Evolutionary conservation across 2,329 filamentous ascomycete genomes (phyloP).

Genomic region (Colletotrichum limetticola): DNA sequence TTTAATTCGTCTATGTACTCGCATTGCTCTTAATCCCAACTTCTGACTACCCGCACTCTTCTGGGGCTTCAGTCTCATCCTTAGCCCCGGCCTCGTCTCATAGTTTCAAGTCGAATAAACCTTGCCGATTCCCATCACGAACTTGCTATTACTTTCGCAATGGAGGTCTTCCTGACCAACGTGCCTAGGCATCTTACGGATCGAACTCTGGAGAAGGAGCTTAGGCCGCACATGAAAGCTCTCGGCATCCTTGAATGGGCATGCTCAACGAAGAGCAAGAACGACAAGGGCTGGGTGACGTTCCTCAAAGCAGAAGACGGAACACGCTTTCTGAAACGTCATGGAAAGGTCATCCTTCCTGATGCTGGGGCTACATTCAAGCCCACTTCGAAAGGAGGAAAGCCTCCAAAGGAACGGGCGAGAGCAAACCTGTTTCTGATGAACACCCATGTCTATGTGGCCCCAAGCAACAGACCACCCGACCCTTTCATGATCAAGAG

Average conservation of each 20-base stretch:
- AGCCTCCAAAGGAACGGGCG: constrained; percentile 37
- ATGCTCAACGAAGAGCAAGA: constrained; percentile 53
- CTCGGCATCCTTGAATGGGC: constrained; percentile 55
- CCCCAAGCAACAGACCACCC: constrained; percentile 47
- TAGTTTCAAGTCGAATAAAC: background rate
- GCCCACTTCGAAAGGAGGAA: background rate
- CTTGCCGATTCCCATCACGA: background rate
- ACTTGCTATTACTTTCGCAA: constrained; percentile 36
- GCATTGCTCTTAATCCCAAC: background rate
- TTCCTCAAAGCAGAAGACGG: constrained; percentile 56
- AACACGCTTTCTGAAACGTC: constrained; percentile 50
- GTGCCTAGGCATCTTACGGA: constrained; percentile 55
- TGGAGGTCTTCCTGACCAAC: constrained; percentile 59
- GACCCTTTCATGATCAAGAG: constrained; percentile 48
- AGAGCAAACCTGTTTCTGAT: constrained; percentile 46
- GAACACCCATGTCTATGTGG: constrained; percentile 41
- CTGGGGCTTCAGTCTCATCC: background rate
- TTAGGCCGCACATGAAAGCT: constrained; percentile 51
- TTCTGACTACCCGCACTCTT: background rate
- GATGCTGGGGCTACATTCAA: background rate
- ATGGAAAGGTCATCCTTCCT: constrained; percentile 43
- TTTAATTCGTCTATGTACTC: background rate
- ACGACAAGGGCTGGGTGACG: constrained; percentile 49
- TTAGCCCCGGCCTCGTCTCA: background rate
- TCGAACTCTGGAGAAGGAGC: constrained; percentile 47